These are phyloP conservation scores for Lagenaria siceraria DNA, from an alignment of 306 rosid species.

Conservation along the genomic window DNA sequence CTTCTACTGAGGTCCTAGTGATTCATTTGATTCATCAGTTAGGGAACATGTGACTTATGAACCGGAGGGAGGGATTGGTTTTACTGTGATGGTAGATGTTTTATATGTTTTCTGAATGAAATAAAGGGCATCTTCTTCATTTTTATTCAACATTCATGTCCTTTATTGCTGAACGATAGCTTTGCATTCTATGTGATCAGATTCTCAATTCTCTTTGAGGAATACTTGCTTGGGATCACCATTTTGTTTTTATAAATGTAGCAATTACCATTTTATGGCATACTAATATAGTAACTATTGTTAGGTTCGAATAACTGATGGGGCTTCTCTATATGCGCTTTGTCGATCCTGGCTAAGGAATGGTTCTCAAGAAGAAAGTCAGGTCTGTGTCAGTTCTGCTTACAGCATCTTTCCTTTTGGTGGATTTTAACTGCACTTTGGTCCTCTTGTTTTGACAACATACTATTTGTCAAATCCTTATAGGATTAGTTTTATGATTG, in stretches of 20 bases:
- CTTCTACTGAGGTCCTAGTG: background rate
- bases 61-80: background rate
- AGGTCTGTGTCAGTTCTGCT: conserved; percentile 31
- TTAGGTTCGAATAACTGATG: conserved; percentile 65
- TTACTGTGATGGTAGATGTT: background rate
- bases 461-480: background rate
- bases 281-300: conserved; percentile 15
- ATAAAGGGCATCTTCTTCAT: background rate
- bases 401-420: background rate
- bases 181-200: background rate
- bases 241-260: background rate
- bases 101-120: background rate
- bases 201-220: background rate
- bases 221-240: background rate
- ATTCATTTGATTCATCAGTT: background rate
- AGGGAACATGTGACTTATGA: background rate
- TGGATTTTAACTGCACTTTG: background rate
- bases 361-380: conserved; percentile 49
- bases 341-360: conserved; percentile 87
- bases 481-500: background rate
- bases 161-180: background rate
- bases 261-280: background rate
- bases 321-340: conserved; percentile 69
- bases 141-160: background rate
- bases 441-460: background rate